These are phyloP conservation scores for Thielaviopsis ethacetica DNA, from an alignment of 2,329 filamentous ascomycete genomes.

Conservation along the genomic window DNA sequence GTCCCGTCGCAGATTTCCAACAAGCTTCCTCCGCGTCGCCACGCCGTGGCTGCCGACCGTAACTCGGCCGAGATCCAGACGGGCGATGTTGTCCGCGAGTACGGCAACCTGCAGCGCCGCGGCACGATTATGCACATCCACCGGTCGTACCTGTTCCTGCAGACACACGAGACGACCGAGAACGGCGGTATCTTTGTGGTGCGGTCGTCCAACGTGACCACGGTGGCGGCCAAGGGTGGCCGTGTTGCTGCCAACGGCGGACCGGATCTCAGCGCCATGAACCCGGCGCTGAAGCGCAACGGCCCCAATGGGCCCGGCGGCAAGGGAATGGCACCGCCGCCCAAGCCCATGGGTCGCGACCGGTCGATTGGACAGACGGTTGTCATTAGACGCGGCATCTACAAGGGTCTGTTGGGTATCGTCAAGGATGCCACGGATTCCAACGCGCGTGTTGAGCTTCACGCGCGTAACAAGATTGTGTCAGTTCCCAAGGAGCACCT, in stretches of 20 bases:
- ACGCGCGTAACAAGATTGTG: conserved; percentile 85
- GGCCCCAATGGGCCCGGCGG: conserved; percentile 28
- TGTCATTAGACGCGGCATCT: conserved; percentile 68
- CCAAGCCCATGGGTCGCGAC: conserved; percentile 65
- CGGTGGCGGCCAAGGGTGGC: conserved; percentile 86
- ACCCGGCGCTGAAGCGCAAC: conserved; percentile 68
- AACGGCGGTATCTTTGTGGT: conserved; percentile 84
- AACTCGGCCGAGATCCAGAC: conserved; percentile 84
- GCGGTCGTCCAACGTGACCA: conserved; percentile 69
- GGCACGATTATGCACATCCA: conserved; percentile 91
- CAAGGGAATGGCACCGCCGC: conserved; percentile 41
- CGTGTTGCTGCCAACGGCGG: conserved; percentile 45
- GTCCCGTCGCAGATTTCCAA: conserved; percentile 87
- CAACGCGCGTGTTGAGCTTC: conserved; percentile 76
- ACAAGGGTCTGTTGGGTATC: conserved; percentile 86
- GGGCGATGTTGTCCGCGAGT: conserved; percentile 86
- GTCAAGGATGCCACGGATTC: conserved; percentile 87
- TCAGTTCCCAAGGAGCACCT: conserved; percentile 68
- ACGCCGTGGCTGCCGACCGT: conserved; percentile 79
- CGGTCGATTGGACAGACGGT: conserved; percentile 81
- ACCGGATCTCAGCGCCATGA: conserved; percentile 79
- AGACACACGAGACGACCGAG: conserved; percentile 68
- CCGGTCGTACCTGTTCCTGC: conserved; percentile 78
- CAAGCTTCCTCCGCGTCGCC: conserved; percentile 65
- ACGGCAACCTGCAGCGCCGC: conserved; percentile 66